Conservation (phyloP, 2,329 filamentous ascomycete genomes). For the Ophiostoma quercus region DNA sequence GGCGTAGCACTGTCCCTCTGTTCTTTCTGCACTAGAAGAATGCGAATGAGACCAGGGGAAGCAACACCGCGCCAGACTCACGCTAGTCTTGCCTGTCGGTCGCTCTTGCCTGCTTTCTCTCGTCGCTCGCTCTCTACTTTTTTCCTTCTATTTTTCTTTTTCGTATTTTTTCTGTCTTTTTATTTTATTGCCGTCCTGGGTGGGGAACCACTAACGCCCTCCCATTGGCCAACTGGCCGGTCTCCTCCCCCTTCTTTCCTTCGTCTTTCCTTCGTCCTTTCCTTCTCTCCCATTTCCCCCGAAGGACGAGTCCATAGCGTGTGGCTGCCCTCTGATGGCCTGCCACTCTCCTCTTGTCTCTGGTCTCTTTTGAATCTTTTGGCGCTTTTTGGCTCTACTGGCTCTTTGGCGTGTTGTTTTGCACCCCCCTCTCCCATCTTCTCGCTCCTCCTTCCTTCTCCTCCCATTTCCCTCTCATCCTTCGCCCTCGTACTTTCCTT, state of each 20-base stretch:
- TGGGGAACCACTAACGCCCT: conserved; percentile 1
- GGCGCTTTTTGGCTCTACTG: conserved; percentile 14
- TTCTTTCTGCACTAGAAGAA: conserved; percentile 8
- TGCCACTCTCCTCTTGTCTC: conserved; percentile 11
- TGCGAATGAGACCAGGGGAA: conserved; percentile 17
- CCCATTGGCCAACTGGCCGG: conserved; percentile 19
- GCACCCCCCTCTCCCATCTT: conserved; percentile 15
- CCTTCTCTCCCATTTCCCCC: conserved; percentile 6
- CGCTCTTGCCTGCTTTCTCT: conserved; percentile 15
- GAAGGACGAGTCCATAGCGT: conserved; percentile 15
- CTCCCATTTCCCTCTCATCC: neutral
- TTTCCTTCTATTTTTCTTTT: conserved; percentile 19
- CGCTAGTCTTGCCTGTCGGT: conserved; percentile 16
- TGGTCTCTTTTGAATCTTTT: neutral
- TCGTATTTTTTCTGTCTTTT: conserved; percentile 21
- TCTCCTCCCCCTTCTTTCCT: conserved; percentile 21
- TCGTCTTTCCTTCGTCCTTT: conserved; percentile 12
- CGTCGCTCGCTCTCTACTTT: conserved; percentile 16
- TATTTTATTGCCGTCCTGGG: conserved; percentile 22
- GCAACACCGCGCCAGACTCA: conserved; percentile 13
- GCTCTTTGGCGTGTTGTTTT: conserved; percentile 18
- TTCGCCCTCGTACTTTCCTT: neutral
- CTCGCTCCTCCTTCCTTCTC: conserved; percentile 14
- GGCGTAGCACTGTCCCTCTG: neutral
- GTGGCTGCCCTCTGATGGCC: conserved; percentile 15